phyloP scores from a whole-genome alignment of 352 stramenopile species.

The Phytophthora uliginosa region DNA sequence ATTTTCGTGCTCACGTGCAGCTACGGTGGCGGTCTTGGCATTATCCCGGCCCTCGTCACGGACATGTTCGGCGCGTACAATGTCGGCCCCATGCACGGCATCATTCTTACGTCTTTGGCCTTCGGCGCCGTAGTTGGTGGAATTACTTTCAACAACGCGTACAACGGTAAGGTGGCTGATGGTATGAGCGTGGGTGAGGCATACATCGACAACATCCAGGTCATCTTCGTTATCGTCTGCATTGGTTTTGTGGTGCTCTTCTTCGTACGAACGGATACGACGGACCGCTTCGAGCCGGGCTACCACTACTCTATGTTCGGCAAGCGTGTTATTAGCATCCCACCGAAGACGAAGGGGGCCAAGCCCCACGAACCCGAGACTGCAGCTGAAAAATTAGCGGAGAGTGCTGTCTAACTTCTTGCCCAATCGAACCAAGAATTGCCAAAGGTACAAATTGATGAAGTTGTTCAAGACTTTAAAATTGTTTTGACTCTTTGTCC shows the following conservation, averaged over 20 bases:
- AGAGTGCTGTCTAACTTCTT: constrained; percentile 18
- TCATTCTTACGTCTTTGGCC: constrained; percentile 77
- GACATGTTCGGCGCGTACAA: constrained; percentile 86
- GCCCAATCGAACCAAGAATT: neutral
- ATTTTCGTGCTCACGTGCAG: constrained; percentile 72
- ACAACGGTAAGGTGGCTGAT: constrained; percentile 38
- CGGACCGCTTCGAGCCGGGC: constrained; percentile 66
- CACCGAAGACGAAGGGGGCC: constrained; percentile 43
- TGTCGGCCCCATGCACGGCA: constrained; percentile 51
- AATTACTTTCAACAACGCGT: constrained; percentile 70
- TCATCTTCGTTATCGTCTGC: constrained; percentile 66
- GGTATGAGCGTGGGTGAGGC: constrained; percentile 51
- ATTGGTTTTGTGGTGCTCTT: constrained; percentile 66
- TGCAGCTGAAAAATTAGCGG: constrained; percentile 8
- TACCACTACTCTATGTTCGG: constrained; percentile 71
- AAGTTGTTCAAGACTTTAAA: neutral
- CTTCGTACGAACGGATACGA: constrained; percentile 63
- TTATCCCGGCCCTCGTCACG: constrained; percentile 69
- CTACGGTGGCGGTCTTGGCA: constrained; percentile 80
- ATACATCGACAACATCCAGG: constrained; percentile 76
- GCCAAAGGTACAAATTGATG: neutral
- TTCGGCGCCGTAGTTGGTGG: constrained; percentile 71
- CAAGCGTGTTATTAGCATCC: constrained; percentile 63
- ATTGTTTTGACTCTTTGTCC: too few species aligned
- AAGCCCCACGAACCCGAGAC: constrained; percentile 13